These are phyloP conservation scores for Coffea humblotiana DNA, from an alignment of 305 asterid genomes.

Conservation along the genomic window DNA sequence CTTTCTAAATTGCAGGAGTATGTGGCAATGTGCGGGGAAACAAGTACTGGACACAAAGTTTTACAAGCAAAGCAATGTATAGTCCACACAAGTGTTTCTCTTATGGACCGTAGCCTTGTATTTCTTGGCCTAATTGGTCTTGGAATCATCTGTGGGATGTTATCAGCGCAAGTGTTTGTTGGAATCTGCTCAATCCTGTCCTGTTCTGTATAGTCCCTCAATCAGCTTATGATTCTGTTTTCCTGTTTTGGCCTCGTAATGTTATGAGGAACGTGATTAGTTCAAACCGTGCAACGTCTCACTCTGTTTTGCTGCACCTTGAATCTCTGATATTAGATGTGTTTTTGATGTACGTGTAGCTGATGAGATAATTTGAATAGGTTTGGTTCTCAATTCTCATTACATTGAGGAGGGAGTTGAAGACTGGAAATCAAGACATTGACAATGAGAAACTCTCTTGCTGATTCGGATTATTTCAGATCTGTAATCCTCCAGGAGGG, in stretches of 20 bases:
- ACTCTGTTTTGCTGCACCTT: not conserved
- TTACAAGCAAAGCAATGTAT: constrained; percentile 95
- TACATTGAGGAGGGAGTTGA: not conserved
- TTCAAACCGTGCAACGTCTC: not conserved
- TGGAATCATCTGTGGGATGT: not conserved
- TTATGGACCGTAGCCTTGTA: constrained; percentile 1
- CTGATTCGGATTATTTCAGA: not conserved
- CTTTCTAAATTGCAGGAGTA: constrained; percentile 63
- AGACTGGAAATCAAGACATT: not conserved
- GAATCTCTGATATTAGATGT: not conserved
- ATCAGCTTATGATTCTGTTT: not conserved
- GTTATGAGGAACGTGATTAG: not conserved
- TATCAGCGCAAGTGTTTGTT: not conserved
- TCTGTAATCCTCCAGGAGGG: not conserved
- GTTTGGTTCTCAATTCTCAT: not conserved
- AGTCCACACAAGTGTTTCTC: constrained; percentile 13
- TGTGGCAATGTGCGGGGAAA: constrained; percentile 99
- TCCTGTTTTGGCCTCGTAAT: not conserved
- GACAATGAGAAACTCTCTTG: not conserved
- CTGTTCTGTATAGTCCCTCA: not conserved
- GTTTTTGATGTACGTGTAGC: too few relatives aligned
- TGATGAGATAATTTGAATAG: not conserved
- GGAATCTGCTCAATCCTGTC: not conserved
- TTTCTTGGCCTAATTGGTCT: not conserved
- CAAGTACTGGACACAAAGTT: constrained; percentile 93